A percentile compares a stretch with the other conserved stretches of the same genome.
These are phyloP conservation scores for Amaranthus palmeri DNA, from an alignment of 148 eudicot genomes.

Conservation along the genomic window DNA sequence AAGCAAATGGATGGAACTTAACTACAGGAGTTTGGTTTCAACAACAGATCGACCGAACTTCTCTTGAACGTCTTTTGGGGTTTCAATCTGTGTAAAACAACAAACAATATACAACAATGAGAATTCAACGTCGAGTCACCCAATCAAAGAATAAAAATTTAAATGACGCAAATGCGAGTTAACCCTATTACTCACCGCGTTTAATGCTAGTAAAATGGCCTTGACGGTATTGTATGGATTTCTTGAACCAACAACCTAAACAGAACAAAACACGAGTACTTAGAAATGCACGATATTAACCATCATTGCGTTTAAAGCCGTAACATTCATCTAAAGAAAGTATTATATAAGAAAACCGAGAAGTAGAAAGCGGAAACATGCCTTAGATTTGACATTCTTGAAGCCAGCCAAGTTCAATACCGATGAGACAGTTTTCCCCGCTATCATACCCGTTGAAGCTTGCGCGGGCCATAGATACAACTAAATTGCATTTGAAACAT, in stretches of 20 bases:
- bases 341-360: neutral
- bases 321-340: neutral
- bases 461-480: conserved; percentile 90
- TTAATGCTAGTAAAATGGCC: conserved; percentile 82
- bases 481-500: conserved; percentile 31
- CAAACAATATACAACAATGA: neutral
- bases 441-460: conserved; percentile 72
- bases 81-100: conserved; percentile 54
- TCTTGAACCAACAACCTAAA: conserved; percentile 88
- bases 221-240: conserved; percentile 85
- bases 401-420: conserved; percentile 81
- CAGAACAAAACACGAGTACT: neutral
- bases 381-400: conserved; percentile 91
- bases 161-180: neutral
- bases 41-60: conserved; percentile 95
- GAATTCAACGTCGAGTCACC: neutral
- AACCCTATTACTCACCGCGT: conserved; percentile 55
- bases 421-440: conserved; percentile 70
- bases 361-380: conserved; percentile 20
- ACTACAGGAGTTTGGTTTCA: conserved; percentile 70
- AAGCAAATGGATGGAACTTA: neutral
- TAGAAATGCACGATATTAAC: neutral
- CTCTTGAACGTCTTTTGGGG: conserved; percentile 90
- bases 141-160: neutral
- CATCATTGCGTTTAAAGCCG: neutral